These are phyloP conservation scores for Sclerotinia glacialis DNA, from an alignment of 2,329 filamentous ascomycete species.

Conservation along the genomic window DNA sequence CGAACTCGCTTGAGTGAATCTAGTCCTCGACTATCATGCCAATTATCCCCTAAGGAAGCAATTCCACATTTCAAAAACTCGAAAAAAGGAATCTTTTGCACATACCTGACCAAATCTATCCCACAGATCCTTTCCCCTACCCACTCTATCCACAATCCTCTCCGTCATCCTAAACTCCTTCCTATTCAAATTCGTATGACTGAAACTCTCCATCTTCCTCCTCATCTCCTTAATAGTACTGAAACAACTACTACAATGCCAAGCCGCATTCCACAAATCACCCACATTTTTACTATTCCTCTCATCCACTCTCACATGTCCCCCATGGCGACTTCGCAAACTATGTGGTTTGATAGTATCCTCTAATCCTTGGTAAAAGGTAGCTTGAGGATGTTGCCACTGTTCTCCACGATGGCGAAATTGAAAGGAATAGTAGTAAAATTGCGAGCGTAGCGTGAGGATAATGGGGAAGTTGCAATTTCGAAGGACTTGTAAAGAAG, in stretches of 20 bases:
- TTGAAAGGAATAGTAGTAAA: conserved; percentile 44
- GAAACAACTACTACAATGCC: conserved; percentile 48
- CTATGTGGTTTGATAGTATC: conserved; percentile 43
- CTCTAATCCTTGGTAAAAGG: conserved; percentile 40
- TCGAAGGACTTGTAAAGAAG: conserved; percentile 38
- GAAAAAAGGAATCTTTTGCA: neutral
- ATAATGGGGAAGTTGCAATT: conserved; percentile 41
- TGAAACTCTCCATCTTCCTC: conserved; percentile 45
- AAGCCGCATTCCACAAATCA: conserved; percentile 43
- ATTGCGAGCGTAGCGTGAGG: conserved; percentile 39
- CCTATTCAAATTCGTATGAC: conserved; percentile 43
- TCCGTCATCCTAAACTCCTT: conserved; percentile 42
- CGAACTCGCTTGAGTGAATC: neutral
- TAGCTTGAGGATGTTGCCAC: conserved; percentile 48
- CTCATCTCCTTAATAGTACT: conserved; percentile 44
- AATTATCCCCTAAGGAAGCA: neutral
- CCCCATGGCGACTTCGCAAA: conserved; percentile 18
- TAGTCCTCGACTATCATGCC: neutral
- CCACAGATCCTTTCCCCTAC: conserved; percentile 46
- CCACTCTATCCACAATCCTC: conserved; percentile 44
- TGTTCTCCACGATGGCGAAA: conserved; percentile 40
- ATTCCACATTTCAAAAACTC: too few relatives aligned
- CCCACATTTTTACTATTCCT: conserved; percentile 29
- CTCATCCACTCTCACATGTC: conserved; percentile 4
- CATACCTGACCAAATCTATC: conserved; percentile 38